A percentile compares a stretch with the other conserved stretches of the same genome.
These are phyloP conservation scores for Trichophyton schoenleinii DNA, from an alignment of 2,329 filamentous ascomycete genomes.

Conservation along the genomic window DNA sequence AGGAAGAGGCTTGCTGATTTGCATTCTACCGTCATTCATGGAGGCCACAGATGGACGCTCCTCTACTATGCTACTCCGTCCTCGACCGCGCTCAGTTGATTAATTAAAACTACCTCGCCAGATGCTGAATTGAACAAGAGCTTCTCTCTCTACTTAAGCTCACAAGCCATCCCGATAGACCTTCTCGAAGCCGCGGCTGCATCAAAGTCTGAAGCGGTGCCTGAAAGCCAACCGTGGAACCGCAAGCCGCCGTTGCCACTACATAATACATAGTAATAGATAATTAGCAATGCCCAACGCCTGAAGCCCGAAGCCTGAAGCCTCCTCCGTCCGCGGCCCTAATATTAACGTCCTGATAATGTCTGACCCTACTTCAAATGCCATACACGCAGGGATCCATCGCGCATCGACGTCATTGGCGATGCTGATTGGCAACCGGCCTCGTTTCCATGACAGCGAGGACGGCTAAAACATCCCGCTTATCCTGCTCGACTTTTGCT, in stretches of 20 bases:
- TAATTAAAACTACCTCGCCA: no score
- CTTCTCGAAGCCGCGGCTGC: neutral
- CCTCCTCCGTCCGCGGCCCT: no score
- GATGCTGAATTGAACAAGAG: neutral
- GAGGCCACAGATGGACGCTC: neutral
- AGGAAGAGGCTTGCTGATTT: neutral
- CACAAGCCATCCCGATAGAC: neutral
- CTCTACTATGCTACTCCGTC: no score
- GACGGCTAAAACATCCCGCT: neutral
- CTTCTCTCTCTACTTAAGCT: neutral
- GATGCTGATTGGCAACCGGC: neutral
- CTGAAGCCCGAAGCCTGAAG: no score
- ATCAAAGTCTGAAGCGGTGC: neutral
- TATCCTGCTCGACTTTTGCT: slow-evolving; percentile 5
- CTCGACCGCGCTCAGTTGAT: no score
- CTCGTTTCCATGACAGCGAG: neutral
- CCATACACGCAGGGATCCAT: neutral
- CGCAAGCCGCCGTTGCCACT: neutral
- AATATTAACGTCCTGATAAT: no score
- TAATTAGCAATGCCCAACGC: no score
- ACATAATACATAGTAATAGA: no score
- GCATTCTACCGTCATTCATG: neutral
- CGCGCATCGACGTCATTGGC: neutral
- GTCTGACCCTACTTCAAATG: no score
- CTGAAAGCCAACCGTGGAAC: neutral